These are phyloP conservation scores for Trichosporon ovoides DNA, from an alignment of 1,284 basidiomycete genomes.

Conservation along the genomic window DNA sequence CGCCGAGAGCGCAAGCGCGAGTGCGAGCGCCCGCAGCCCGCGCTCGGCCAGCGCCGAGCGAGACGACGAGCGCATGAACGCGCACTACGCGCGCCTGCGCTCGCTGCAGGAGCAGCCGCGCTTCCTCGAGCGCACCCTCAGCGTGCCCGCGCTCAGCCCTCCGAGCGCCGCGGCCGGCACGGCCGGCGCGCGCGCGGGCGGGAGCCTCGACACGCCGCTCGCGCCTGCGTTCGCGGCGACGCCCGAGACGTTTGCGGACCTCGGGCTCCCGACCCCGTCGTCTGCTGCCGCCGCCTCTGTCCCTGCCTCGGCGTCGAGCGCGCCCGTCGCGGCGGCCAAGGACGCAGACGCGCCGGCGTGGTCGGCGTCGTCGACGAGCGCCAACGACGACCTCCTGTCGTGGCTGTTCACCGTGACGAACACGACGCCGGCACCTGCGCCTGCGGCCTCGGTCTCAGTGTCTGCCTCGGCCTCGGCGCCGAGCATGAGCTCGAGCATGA, in stretches of 20 bases:
- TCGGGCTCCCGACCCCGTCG: slow-evolving; percentile 3
- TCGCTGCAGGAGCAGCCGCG: neutral
- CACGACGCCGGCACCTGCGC: neutral
- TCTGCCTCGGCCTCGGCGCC: neutral
- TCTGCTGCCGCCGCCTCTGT: neutral
- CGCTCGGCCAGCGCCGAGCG: neutral
- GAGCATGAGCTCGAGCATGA: neutral
- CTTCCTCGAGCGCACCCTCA: neutral
- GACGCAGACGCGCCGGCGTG: slow-evolving; percentile 3
- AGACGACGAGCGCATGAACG: neutral
- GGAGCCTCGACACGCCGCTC: slow-evolving; percentile 16
- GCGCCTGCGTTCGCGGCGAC: slow-evolving; percentile 20
- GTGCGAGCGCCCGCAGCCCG: slow-evolving; percentile 5
- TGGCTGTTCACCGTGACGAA: slow-evolving; percentile 20
- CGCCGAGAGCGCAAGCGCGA: neutral
- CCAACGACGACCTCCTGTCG: slow-evolving; percentile 18
- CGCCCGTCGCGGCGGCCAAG: neutral
- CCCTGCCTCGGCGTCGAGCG: neutral
- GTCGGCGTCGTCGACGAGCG: slow-evolving; percentile 6
- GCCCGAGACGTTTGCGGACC: slow-evolving; percentile 18
- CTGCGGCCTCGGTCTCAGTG: neutral
- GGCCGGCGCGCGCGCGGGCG: slow-evolving; percentile 10
- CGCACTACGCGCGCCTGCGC: slow-evolving; percentile 3
- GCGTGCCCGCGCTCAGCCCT: neutral
- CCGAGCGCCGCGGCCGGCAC: neutral